A percentile compares a stretch with the other conserved stretches of the same genome.
Conservation (phyloP, 495 filamentous ascomycete species). For the Evansstolkia leycettana region DNA sequence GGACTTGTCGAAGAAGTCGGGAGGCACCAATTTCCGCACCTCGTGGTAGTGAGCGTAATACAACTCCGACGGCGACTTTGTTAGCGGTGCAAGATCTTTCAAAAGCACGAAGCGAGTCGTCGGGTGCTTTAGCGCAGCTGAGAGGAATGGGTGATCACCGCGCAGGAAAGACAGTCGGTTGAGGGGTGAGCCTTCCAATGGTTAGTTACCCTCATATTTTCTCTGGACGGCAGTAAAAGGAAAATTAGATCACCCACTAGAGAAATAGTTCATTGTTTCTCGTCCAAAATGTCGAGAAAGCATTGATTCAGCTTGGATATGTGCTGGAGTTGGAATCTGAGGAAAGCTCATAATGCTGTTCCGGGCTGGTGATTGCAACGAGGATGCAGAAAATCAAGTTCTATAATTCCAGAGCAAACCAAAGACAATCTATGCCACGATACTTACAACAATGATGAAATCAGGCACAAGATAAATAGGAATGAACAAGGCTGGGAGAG, state of each 20-base stretch:
- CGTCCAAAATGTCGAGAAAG: constrained; percentile 77
- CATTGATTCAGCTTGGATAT: constrained; percentile 65
- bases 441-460: neutral
- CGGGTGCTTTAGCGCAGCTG: constrained; percentile 59
- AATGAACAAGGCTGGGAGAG: too few species aligned
- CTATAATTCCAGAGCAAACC: too few species aligned
- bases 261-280: constrained; percentile 93
- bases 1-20: constrained; percentile 53
- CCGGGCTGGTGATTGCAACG: too few species aligned
- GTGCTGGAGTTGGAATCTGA: constrained; percentile 42
- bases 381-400: too few species aligned
- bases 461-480: too few species aligned
- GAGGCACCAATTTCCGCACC: constrained; percentile 55
- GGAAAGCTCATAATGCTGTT: constrained; percentile 17
- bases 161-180: constrained; percentile 83
- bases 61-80: constrained; percentile 41
- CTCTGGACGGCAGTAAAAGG: neutral
- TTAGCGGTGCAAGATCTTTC: constrained; percentile 66
- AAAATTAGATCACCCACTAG: constrained; percentile 35
- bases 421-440: neutral
- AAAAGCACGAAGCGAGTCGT: constrained; percentile 63
- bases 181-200: constrained; percentile 49
- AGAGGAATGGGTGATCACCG: constrained; percentile 65
- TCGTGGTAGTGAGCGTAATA: constrained; percentile 51
- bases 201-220: too few species aligned